Base-by-base conservation (phyloP, 2,329 filamentous ascomycete species). In the Diaporthe aspalathi region DNA sequence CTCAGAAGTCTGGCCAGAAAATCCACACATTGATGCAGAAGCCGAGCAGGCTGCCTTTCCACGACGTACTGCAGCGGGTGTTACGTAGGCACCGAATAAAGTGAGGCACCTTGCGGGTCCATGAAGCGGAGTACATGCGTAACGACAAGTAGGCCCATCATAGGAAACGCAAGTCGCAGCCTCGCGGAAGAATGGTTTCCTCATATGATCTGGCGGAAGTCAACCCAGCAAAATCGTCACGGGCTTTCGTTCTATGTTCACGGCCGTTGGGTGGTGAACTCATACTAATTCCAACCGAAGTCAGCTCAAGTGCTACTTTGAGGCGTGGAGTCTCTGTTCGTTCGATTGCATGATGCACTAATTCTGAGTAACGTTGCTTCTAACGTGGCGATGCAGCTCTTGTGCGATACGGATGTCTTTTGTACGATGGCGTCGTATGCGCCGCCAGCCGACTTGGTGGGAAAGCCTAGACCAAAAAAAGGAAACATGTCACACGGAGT, bases 251-350 rank as follows among this genome's bases (percentile, higher is more conserved):
- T 16, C 9, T 20, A 16, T 6, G 4, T 29, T 1, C 16, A 5
- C 29, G 50, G 7, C 49, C 3, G 14, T 17, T 5, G 2, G 24
- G 1, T 20, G 24, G 20, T 17, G 14, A 2, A 20, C 3, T 11
- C n/a, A 29, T 9, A 32, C 0, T 32, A 6, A 3, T 3, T 3
- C 16, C 40, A 17, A 20, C 40, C 4, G 40, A 5, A 20, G 2
- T 20, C 4, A 1, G 7, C 16, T 12, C 7, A 27, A 27, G 0
- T 27, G 2, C 12, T 7, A 5, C 9, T 24, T 1, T 7, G 0
- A 50, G 5, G 14, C 5, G 22, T 16, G 1, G 12, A 38, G 1
- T 27, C 11, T 17, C 22, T 50, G 27, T 7, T 16, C 3, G 5
- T 27, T 8, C 7, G 14, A 11, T 17, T 27, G 4, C 11, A 17